Evolutionary conservation across 2,329 filamentous ascomycete species (phyloP).

Genomic region (Onygenales sp.): DNA sequence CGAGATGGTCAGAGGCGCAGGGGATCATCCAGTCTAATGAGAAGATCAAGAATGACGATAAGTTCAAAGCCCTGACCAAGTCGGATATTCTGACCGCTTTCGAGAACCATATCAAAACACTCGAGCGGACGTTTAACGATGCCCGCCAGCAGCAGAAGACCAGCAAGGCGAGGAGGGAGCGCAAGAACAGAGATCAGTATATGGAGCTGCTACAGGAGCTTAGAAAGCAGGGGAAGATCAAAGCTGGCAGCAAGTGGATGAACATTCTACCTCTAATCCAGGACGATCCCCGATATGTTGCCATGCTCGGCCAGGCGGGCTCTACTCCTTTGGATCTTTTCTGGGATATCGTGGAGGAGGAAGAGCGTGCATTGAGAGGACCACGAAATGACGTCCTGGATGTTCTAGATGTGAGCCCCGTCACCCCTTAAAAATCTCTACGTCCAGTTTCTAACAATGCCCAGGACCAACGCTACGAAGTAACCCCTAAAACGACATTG

Average conservation of each 20-base stretch:
- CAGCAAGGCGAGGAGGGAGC: slow-evolving; percentile 68
- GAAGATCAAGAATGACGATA: slow-evolving; percentile 69
- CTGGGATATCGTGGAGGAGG: slow-evolving; percentile 91
- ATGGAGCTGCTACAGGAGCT: slow-evolving; percentile 65
- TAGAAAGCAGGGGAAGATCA: slow-evolving; percentile 67
- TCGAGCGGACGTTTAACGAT: slow-evolving; percentile 89
- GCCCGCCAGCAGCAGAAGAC: slow-evolving; percentile 80
- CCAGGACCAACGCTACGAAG: slow-evolving; percentile 84
- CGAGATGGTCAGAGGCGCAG: slow-evolving; percentile 86
- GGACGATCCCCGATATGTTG: slow-evolving; percentile 71
- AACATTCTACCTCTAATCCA: slow-evolving; percentile 66
- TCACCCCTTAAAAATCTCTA: background rate
- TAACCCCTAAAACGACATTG: slow-evolving; percentile 75
- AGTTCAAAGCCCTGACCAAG: slow-evolving; percentile 75
- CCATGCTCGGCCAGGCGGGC: slow-evolving; percentile 73
- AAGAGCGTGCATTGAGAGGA: slow-evolving; percentile 75
- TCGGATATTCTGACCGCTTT: slow-evolving; percentile 88
- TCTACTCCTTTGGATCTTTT: slow-evolving; percentile 86
- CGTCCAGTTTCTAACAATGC: slow-evolving; percentile 19
- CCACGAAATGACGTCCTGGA: slow-evolving; percentile 77
- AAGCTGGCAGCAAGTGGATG: slow-evolving; percentile 83
- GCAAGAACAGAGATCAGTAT: slow-evolving; percentile 78
- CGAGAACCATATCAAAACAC: slow-evolving; percentile 85
- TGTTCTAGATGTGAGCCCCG: slow-evolving; percentile 66
- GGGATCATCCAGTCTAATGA: slow-evolving; percentile 67